Percentiles rank a stretch among this genome's conserved stretches.
These are phyloP conservation scores for Malus sylvestris DNA, from an alignment of 306 rosid genomes.

Conservation along the genomic window DNA sequence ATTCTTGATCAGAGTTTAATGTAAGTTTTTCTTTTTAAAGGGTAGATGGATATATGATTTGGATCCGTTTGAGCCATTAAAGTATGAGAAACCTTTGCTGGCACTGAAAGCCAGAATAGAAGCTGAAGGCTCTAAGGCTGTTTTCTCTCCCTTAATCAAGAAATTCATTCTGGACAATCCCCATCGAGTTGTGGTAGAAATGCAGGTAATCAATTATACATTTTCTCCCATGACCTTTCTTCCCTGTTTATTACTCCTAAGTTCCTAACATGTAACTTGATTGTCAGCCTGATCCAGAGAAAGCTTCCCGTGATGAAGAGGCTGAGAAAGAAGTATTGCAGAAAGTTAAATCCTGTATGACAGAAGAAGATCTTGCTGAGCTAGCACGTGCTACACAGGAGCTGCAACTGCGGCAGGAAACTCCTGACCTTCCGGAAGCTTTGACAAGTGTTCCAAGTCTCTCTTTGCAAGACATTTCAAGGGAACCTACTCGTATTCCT, in stretches of 20 bases:
- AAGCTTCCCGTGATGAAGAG: conserved; percentile 81
- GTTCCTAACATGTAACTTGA: conserved; percentile 16
- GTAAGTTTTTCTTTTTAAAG: conserved; percentile 25
- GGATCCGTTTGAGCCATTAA: conserved; percentile 93
- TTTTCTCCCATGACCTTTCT: not conserved
- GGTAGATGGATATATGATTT: conserved; percentile 98
- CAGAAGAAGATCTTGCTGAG: conserved; percentile 81
- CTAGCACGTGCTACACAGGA: conserved; percentile 79
- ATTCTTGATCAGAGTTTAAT: conserved; percentile 7
- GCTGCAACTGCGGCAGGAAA: conserved; percentile 82
- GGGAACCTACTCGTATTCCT: conserved; percentile 77
- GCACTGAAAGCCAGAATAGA: conserved; percentile 81
- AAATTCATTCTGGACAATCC: conserved; percentile 77
- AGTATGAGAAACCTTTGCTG: conserved; percentile 84
- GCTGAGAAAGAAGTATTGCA: conserved; percentile 64
- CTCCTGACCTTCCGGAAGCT: conserved; percentile 97
- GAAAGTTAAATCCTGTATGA: conserved; percentile 75
- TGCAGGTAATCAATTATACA: conserved; percentile 62
- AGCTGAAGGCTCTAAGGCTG: conserved; percentile 78
- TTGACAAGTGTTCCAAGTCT: conserved; percentile 89
- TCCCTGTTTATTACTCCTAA: not conserved
- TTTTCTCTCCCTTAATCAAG: conserved; percentile 86
- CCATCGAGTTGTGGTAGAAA: conserved; percentile 82
- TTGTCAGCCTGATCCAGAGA: conserved; percentile 87
- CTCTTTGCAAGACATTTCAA: conserved; percentile 84